phyloP scores from a whole-genome alignment of 495 filamentous ascomycete species.

The Lentithecium fluviatile region DNA sequence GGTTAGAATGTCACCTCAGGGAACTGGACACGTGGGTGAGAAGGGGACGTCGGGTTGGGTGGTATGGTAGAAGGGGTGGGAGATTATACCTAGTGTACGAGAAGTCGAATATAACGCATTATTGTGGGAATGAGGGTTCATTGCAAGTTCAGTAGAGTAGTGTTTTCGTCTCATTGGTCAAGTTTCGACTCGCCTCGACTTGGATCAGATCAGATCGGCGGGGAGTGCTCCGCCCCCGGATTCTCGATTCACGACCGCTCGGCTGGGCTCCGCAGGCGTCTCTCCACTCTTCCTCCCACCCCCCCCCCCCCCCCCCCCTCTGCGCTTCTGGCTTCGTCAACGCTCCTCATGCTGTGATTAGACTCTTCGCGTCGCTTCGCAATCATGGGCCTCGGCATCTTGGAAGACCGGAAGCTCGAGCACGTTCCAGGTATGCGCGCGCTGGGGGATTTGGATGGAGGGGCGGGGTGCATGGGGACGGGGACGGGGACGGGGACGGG shows the following conservation, averaged over 20 bases:
- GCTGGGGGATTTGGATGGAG: too few relatives aligned
- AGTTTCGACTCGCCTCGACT: not conserved
- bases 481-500: too few relatives aligned
- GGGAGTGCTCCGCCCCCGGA: not conserved
- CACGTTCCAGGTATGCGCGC: slow-evolving; percentile 68
- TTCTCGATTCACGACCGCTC: not conserved
- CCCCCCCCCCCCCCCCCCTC: not conserved
- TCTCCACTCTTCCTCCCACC: not conserved
- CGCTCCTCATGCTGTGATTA: not conserved
- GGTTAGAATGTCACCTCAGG: slow-evolving; percentile 11
- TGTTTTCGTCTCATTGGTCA: not conserved
- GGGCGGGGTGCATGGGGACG: not conserved
- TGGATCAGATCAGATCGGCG: too few relatives aligned
- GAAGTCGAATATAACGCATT: slow-evolving; percentile 7
- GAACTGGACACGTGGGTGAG: too few relatives aligned
- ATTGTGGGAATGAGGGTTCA: not conserved
- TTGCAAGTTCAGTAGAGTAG: not conserved
- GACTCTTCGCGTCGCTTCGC: not conserved
- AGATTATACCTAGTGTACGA: not conserved
- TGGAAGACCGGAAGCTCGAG: slow-evolving; percentile 62
- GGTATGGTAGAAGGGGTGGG: not conserved
- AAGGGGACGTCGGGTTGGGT: not conserved
- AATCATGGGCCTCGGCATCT: slow-evolving; percentile 77
- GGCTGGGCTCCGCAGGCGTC: not conserved
- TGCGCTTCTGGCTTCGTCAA: not conserved